Conservation (phyloP, 108 stramenopile species). For the Cylindrotheca fusiformis region DNA sequence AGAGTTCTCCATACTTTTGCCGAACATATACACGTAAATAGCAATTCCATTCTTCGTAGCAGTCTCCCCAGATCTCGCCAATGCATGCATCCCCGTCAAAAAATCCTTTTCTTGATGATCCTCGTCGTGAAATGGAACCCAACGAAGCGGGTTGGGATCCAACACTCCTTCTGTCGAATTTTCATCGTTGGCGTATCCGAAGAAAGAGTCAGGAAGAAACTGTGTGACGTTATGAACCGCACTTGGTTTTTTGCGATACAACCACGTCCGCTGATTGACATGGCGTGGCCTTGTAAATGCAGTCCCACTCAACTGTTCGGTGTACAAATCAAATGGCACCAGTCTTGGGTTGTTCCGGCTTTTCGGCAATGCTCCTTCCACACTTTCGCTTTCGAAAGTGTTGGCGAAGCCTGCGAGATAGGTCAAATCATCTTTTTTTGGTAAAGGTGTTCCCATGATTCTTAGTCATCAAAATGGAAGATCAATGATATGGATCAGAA, state of each 20-base stretch:
- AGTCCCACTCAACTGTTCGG: conserved; percentile 92
- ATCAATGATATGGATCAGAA: no score
- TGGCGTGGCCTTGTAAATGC: conserved; percentile 87
- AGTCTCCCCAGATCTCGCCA: conserved; percentile 70
- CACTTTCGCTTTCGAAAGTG: conserved; percentile 76
- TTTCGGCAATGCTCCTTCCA: conserved; percentile 68
- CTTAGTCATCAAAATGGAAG: no score
- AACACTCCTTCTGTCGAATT: conserved; percentile 40
- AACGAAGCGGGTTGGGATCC: conserved; percentile 83
- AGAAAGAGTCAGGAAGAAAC: conserved; percentile 11
- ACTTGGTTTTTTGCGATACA: conserved; percentile 79
- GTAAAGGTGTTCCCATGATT: no score
- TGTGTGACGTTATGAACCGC: conserved; percentile 25
- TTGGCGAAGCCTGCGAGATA: conserved; percentile 83
- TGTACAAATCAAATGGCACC: conserved; percentile 76
- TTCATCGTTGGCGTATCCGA: conserved; percentile 42
- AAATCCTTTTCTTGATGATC: conserved; percentile 38
- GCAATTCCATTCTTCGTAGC: conserved; percentile 68
- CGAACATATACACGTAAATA: conserved; percentile 75
- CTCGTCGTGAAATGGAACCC: conserved; percentile 55
- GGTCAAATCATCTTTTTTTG: conserved; percentile 6
- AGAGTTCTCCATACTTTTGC: conserved; percentile 63
- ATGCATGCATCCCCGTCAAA: conserved; percentile 53
- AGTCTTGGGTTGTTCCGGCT: conserved; percentile 90
- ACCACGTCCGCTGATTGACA: conserved; percentile 77